These are phyloP conservation scores for Colletotrichum lupini DNA, from an alignment of 2,329 filamentous ascomycete genomes.

Conservation along the genomic window DNA sequence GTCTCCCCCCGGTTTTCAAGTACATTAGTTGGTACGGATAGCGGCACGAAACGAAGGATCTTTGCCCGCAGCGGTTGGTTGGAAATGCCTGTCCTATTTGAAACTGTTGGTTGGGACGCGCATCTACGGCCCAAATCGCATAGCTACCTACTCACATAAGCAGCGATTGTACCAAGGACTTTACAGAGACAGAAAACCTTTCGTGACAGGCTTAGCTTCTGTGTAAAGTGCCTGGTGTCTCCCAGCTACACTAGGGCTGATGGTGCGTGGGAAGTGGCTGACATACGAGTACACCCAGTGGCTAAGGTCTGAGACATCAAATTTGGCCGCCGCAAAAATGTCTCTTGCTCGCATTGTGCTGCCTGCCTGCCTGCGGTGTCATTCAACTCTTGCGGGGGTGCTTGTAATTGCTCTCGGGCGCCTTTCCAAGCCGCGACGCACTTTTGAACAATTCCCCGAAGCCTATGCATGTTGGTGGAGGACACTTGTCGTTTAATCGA, in stretches of 20 bases:
- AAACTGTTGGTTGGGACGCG: not conserved
- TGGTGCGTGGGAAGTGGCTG: not conserved
- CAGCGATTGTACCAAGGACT: not conserved
- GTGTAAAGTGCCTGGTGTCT: not conserved
- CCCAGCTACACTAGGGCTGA: not conserved
- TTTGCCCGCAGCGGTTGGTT: not conserved
- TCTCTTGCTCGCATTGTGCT: not conserved
- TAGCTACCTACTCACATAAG: not conserved
- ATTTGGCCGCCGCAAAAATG: not conserved
- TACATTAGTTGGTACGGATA: not conserved
- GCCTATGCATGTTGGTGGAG: not conserved
- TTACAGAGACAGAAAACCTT: not conserved
- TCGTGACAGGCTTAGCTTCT: not conserved
- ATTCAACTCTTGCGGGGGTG: too few species aligned
- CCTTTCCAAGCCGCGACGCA: not conserved
- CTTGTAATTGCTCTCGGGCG: not conserved
- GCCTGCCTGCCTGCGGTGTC: too few species aligned
- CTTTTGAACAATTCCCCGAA: not conserved
- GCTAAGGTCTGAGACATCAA: not conserved
- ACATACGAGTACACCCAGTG: not conserved
- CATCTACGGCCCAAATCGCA: not conserved
- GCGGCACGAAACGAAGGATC: not conserved
- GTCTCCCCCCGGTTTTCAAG: not conserved
- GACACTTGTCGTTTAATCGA: not conserved
- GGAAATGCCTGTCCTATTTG: not conserved